These are phyloP conservation scores for Aspergillus luchuensis DNA, from an alignment of 2,329 filamentous ascomycete genomes.

Conservation along the genomic window DNA sequence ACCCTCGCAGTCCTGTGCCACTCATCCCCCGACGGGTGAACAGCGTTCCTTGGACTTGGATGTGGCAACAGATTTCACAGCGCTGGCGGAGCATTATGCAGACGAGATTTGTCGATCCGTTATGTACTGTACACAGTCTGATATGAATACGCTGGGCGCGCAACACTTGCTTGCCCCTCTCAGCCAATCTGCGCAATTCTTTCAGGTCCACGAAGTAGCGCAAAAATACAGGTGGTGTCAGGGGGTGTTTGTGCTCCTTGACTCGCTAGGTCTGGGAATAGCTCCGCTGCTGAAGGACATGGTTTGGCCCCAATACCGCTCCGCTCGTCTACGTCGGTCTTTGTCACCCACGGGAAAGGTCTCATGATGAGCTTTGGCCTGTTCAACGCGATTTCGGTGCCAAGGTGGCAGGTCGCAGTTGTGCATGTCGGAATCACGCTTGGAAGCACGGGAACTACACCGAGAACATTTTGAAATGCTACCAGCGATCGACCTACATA, in stretches of 20 bases:
- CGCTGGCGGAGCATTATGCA: constrained; percentile 23
- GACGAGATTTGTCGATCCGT: constrained; percentile 23
- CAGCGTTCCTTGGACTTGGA: background rate
- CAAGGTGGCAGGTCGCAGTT: background rate
- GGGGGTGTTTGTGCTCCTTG: constrained; percentile 19
- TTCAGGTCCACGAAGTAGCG: constrained; percentile 13
- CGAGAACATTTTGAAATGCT: background rate
- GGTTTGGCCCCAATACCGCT: constrained; percentile 24
- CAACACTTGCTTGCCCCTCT: constrained; percentile 23
- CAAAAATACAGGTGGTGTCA: constrained; percentile 24
- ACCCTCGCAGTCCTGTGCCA: constrained; percentile 1
- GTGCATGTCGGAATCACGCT: background rate
- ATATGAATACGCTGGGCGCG: constrained; percentile 24
- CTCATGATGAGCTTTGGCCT: background rate
- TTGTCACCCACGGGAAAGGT: background rate
- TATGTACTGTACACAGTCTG: constrained; percentile 21
- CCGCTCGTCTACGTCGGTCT: constrained; percentile 10
- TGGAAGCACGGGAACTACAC: no score
- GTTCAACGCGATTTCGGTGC: background rate
- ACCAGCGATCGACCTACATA: background rate
- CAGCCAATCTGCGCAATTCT: constrained; percentile 24
- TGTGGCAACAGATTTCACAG: constrained; percentile 12
- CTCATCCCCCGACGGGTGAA: background rate
- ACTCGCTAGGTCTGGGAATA: constrained; percentile 21
- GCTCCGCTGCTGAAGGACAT: constrained; percentile 24